Evolutionary conservation across 2,329 filamentous ascomycete genomes (phyloP).

Genomic region (Stemphylium beticola): DNA sequence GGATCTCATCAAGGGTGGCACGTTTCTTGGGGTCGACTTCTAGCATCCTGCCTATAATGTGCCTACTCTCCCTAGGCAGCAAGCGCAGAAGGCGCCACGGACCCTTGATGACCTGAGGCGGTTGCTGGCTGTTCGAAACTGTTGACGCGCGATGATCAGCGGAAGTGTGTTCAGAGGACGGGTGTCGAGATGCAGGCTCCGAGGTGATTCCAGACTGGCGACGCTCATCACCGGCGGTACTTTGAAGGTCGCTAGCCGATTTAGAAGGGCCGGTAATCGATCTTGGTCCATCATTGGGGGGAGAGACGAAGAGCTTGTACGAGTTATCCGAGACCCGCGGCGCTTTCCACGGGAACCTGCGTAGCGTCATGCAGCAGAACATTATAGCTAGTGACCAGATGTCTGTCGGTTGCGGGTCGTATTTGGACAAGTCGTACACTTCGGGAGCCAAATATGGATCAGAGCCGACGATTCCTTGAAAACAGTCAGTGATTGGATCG

Average conservation of each 20-base stretch:
- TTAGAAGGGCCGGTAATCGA: constrained; percentile 42
- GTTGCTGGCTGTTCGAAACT: constrained; percentile 54
- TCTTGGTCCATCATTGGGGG: constrained; percentile 65
- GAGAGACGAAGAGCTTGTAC: constrained; percentile 88
- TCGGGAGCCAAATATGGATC: constrained; percentile 97
- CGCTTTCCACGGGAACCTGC: constrained; percentile 96
- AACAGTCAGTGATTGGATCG: constrained; percentile 19
- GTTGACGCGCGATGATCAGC: constrained; percentile 26
- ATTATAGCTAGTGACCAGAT: constrained; percentile 99
- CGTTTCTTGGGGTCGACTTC: constrained; percentile 84
- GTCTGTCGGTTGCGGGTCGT: constrained; percentile 91
- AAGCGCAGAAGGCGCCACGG: constrained; percentile 89
- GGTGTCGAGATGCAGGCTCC: constrained; percentile 51
- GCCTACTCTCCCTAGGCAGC: constrained; percentile 84
- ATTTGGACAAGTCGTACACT: constrained; percentile 91
- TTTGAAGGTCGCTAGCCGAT: constrained; percentile 45
- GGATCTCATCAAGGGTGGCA: constrained; percentile 83
- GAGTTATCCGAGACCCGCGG: constrained; percentile 91
- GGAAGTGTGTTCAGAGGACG: constrained; percentile 28
- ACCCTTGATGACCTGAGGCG: constrained; percentile 74
- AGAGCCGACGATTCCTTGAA: constrained; percentile 75
- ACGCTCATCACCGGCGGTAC: constrained; percentile 42
- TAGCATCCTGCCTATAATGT: constrained; percentile 91
- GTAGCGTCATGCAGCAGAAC: constrained; percentile 97
- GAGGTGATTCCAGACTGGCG: constrained; percentile 40